Evolutionary conservation across 2,329 filamentous ascomycete genomes (phyloP).

Genomic region (Fusarium sp.): DNA sequence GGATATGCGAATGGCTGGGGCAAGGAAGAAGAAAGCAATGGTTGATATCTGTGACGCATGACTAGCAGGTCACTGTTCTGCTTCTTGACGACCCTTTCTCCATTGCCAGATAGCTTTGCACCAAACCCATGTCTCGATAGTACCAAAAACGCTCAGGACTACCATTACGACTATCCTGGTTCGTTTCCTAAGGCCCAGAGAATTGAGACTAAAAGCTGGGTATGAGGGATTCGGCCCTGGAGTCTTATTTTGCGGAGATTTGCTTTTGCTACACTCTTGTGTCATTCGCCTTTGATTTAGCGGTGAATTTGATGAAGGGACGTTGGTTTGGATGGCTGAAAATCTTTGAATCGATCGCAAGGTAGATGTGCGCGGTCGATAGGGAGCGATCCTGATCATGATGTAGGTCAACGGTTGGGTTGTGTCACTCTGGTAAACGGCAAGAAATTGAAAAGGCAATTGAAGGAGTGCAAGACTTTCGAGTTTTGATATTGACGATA

Average conservation of each 20-base stretch:
- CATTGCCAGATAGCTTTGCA: constrained; percentile 44
- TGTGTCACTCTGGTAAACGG: accelerated
- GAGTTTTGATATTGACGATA: accelerated
- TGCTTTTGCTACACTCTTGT: neutral
- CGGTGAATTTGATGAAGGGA: neutral
- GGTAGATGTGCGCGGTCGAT: neutral
- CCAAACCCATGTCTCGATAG: constrained; percentile 47
- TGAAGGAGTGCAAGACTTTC: accelerated
- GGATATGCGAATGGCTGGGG: neutral
- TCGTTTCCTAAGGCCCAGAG: constrained; percentile 43
- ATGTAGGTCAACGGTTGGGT: neutral
- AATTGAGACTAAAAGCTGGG: constrained; percentile 40
- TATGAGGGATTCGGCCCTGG: constrained; percentile 16
- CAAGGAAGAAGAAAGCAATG: neutral
- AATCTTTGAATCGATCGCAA: neutral
- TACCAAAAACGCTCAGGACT: constrained; percentile 44
- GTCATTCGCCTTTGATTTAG: neutral
- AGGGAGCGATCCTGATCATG: neutral
- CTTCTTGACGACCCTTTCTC: constrained; percentile 30
- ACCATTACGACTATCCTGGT: constrained; percentile 40
- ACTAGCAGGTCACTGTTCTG: neutral
- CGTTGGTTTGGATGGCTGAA: too few species aligned
- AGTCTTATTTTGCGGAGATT: neutral
- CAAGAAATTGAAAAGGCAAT: accelerated
- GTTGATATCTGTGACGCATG: neutral